phyloP scores from a whole-genome alignment of 805 yeast species.

The Grigorovia yakushimaensis region DNA sequence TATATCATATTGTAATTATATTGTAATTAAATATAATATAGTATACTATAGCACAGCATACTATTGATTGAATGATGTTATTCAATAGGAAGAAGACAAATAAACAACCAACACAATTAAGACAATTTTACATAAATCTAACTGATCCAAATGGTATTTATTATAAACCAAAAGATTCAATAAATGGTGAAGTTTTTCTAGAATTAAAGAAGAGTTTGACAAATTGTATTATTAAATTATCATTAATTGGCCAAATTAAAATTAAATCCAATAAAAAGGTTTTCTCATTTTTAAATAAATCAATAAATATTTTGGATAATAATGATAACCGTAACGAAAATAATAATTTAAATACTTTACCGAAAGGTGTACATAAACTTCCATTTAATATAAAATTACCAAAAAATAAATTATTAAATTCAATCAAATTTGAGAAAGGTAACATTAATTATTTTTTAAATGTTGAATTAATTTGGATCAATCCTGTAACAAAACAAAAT shows the following conservation, averaged over 20 bases:
- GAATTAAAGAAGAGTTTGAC: conserved; percentile 46
- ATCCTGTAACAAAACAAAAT: background rate
- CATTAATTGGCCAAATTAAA: conserved; percentile 48
- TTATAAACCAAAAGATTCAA: conserved; percentile 73
- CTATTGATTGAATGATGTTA: no score
- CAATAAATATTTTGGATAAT: conserved; percentile 47
- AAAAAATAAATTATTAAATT: conserved; percentile 46
- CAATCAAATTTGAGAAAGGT: conserved; percentile 80
- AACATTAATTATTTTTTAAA: conserved; percentile 53
- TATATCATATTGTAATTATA: no score
- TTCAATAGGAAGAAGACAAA: background rate
- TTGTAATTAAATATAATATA: no score
- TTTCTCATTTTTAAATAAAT: conserved; percentile 46
- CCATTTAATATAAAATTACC: conserved; percentile 84
- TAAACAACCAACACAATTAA: background rate
- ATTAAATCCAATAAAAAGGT: conserved; percentile 41
- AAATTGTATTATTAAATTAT: conserved; percentile 39
- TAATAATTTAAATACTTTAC: conserved; percentile 35
- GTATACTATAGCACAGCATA: background rate
- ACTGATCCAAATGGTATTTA: conserved; percentile 60
- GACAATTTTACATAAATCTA: conserved; percentile 38
- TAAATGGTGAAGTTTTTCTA: conserved; percentile 53
- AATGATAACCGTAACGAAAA: background rate
- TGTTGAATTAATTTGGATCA: conserved; percentile 9
- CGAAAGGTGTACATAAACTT: conserved; percentile 77